A percentile compares a stretch with the other conserved stretches of the same genome.
These are phyloP conservation scores for Thozetella sp. DNA, from an alignment of 495 filamentous ascomycete species.

Conservation along the genomic window DNA sequence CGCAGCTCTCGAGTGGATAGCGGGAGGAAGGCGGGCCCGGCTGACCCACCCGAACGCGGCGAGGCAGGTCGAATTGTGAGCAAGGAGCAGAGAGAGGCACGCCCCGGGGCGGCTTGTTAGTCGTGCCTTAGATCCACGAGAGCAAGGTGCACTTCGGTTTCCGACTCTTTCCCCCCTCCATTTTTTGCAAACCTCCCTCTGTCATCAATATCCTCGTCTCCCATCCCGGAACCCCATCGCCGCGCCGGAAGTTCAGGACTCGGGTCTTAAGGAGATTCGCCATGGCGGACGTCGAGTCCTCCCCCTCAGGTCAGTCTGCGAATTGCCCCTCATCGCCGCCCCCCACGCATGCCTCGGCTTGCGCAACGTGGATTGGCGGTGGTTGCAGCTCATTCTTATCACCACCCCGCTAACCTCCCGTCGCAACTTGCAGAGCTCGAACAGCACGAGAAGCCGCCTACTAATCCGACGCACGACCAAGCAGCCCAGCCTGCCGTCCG, in stretches of 20 bases:
- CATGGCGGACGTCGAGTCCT: neutral
- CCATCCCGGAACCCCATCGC: neutral
- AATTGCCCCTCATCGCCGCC: neutral
- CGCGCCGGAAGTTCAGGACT: neutral
- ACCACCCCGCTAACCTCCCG: constrained; percentile 4
- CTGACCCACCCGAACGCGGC: neutral
- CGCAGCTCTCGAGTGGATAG: too few relatives aligned
- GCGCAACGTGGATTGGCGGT: neutral
- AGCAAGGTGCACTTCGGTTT: neutral
- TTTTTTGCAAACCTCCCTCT: neutral
- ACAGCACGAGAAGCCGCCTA: neutral
- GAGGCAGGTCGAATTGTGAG: neutral
- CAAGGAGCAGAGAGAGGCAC: neutral
- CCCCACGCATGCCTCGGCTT: neutral
- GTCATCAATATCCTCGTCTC: neutral
- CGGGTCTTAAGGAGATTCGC: neutral
- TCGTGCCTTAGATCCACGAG: neutral
- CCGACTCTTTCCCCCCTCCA: neutral
- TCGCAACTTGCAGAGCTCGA: neutral
- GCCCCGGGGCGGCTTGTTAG: neutral
- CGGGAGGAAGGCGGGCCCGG: neutral
- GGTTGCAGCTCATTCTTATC: neutral
- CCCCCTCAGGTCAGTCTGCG: neutral
- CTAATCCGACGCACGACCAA: constrained; percentile 9
- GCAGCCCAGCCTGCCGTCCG: constrained; percentile 60